Evolutionary conservation across 176 grass and related monocot species (phyloP), one percentile per base, ranked within the genome.

Genomic region (Ensete glaucum): DNA sequence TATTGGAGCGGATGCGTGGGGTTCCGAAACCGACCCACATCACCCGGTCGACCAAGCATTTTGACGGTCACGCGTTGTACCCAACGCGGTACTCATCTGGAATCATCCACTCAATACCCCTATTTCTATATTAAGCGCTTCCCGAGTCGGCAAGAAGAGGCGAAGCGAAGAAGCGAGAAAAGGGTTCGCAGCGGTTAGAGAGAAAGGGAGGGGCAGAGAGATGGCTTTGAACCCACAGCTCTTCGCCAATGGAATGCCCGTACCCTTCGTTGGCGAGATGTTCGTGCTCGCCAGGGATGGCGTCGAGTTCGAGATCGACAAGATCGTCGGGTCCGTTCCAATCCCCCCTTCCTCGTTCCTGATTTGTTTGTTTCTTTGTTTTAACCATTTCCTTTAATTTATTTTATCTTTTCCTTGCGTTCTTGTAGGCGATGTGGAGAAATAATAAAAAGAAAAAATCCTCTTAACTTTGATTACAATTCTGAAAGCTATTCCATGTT

Each of bases 181-280:
- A 13, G 52, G 9, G 22, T 68, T 43, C 34, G 0, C 34, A 43
- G 34, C 34, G 4, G 34, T 4, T 43, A 1, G 11, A 9, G 13
- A 11, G 23, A 10, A 12, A 10, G 25, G 13, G 14, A 67, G 22
- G 64, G 34, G 27, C 3, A 7, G 25, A 75, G 76, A 50, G 75
- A 98, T 98, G 95, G 95, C 95, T 71, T 83, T 89, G 90, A 98
- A 98, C 71, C 90, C 95, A 53, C 90, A 89, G 80, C 88, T 98
- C 78, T 91, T 91, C 78, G 82, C 81, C 29, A 94, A 93, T 80
- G 95, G 90, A 78, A 84, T 94, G 86, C 90, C 90, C 8, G 95
- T 98, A 48, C 90, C 90, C 69, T 99, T 99, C 76, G 75, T 87
- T 80, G 88, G 82, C 60, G 95, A 99, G 88, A 72, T 91, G 78